Percentiles rank a stretch among this genome's conserved stretches.
These are phyloP conservation scores for Colletotrichum tofieldiae DNA, from an alignment of 2,329 filamentous ascomycete genomes.

Conservation along the genomic window DNA sequence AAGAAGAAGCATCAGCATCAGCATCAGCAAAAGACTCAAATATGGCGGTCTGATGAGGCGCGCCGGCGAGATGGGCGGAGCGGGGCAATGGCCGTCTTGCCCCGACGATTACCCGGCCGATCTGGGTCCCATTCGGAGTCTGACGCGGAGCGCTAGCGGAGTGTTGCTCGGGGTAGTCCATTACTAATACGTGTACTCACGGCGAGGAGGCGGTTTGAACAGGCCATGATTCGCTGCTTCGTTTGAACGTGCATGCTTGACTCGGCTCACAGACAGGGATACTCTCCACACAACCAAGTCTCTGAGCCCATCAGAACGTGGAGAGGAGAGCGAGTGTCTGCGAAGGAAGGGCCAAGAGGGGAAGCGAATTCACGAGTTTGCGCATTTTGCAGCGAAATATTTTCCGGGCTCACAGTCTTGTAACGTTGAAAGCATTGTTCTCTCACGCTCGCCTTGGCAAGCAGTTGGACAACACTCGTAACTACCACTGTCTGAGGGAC, in stretches of 20 bases:
- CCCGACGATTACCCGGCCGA: slow-evolving; percentile 29
- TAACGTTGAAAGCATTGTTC: too few relatives aligned
- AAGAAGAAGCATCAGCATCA: not conserved
- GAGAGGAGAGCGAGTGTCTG: not conserved
- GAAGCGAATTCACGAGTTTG: too few relatives aligned
- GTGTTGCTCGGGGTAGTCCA: slow-evolving; percentile 7
- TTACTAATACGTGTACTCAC: not conserved
- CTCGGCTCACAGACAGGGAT: slow-evolving; percentile 11
- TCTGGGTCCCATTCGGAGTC: not conserved
- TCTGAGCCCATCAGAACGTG: not conserved
- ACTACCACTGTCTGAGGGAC: too few relatives aligned
- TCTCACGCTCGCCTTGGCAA: too few relatives aligned
- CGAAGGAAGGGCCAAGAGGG: not conserved
- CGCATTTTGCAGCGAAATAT: not conserved
- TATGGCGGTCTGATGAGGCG: not conserved
- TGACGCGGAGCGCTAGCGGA: slow-evolving; percentile 31
- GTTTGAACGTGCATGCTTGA: not conserved
- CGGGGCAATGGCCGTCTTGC: slow-evolving; percentile 8
- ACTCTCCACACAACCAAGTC: not conserved
- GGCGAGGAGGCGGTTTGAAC: not conserved
- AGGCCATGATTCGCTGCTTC: not conserved
- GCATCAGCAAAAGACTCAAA: not conserved
- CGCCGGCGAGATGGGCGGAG: not conserved
- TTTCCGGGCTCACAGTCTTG: not conserved
- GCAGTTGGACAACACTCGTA: too few relatives aligned